Evolutionary conservation across 495 filamentous ascomycete genomes (phyloP), one percentile per base, ranked within the genome.

Genomic region (Aspergillus incahuasiensis): DNA sequence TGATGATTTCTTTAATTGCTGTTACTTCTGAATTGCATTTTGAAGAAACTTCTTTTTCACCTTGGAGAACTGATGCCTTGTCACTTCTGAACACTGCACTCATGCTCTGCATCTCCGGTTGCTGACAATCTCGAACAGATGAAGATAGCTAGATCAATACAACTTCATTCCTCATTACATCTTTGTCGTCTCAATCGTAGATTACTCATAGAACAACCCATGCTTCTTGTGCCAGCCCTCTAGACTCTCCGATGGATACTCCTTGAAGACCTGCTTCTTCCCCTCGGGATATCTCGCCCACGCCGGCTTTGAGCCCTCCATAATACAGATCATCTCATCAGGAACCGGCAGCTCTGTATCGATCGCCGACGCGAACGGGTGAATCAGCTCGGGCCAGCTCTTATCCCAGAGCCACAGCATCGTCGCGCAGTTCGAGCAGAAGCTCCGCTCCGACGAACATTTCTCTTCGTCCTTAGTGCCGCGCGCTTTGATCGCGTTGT

Each of bases 31-130:
- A 90, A 81, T 28, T 68, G 74, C 76, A 80, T 80, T 89, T 87
- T 86, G 79, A 89, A 89, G 80, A 82, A 73, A 80, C 69, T 64
- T 70, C 12, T 72, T 76, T 82, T 86, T 88, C 88, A 92, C 87
- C 87, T 95, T 92, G 89, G 90, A 92, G 90, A 95, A 87, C 90
- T 95, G 90, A 95, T 77, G 66, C 47, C 48, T 35, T 40, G 4
- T 55, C 52, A 63, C 62, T 55, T 54, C 48, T 58, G 34, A n/a
- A 24, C 22, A 0, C 30, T 25, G 18, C 40, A 41, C 41, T 53
- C 0, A 48, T 13, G 28, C 54, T 55, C 62, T 56, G 55, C 45
- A 24, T 57, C 63, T 35, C 54, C 63, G 59, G 43, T 18, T 45
- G 56, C 61, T 60, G 55, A 64, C 51, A 32, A 42, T 19, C 12